A percentile compares a stretch with the other conserved stretches of the same genome.
Conservation (phyloP, 1,284 basidiomycete species). For the Fomitiporia mediterranea region DNA sequence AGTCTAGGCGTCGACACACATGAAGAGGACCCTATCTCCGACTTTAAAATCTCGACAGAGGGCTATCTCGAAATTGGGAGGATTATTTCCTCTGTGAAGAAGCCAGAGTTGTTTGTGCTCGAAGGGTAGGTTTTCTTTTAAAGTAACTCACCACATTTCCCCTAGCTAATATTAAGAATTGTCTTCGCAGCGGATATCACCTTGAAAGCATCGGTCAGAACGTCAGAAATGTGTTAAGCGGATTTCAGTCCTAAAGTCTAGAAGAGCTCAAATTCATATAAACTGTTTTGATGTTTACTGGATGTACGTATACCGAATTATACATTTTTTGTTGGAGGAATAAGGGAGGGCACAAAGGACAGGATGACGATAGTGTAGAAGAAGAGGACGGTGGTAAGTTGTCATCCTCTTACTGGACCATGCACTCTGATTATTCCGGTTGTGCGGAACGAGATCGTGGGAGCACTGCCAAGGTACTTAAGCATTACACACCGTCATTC, state of each 20-base stretch:
- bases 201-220: conserved; percentile 28
- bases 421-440: too few species aligned
- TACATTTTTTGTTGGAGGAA: too few species aligned
- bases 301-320: too few species aligned
- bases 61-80: conserved; percentile 32
- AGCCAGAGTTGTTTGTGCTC: conserved; percentile 33
- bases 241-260: conserved; percentile 21
- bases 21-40: conserved; percentile 33
- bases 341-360: too few species aligned
- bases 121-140: conserved; percentile 30
- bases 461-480: too few species aligned
- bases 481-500: too few species aligned
- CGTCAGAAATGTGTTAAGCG: conserved; percentile 27
- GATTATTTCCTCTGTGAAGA: conserved; percentile 26
- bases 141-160: too few species aligned
- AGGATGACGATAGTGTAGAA: too few species aligned
- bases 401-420: too few species aligned
- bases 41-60: conserved; percentile 30
- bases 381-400: too few species aligned
- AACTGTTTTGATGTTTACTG: too few species aligned
- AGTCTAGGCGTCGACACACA: conserved; percentile 37
- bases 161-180: neutral
- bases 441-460: too few species aligned
- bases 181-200: conserved; percentile 29
- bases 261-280: neutral